Evolutionary conservation across 371 early-diverging fungal species (phyloP), one percentile per base, ranked within the genome.

Genomic region (Rhizomucor miehei): DNA sequence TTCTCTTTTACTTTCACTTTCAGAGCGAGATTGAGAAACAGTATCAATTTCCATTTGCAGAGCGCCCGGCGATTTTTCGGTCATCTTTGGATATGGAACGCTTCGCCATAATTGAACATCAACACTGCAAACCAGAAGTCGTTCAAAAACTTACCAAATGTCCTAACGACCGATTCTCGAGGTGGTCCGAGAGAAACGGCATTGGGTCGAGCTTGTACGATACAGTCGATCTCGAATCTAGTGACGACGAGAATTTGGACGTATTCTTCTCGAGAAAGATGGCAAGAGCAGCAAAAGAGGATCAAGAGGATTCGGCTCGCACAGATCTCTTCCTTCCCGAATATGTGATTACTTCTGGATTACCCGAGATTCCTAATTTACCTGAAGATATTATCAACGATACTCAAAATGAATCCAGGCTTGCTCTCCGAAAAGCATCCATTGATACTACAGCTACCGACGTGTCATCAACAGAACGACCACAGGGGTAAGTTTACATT

Each of bases 71-170:
- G 0, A 29, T 84, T 12, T 56, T 65, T 11, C 67, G 86, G 23
- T 74, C 73, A 2, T 56, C 79, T 0, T 52, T 76, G 47, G 82
- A 80, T 40, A 84, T 84, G 84, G 75, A 75, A 36, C 71, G 80
- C 8, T 80, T 81, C 21, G 57, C 68, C 2, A 67, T 75, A 50
- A 68, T 84, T 34, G 77, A 84, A 14, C 75, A 72, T 45, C 54
- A 67, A 1, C 84, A 84, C 38, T 62, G 73, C 48, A 64, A 66
- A 10, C 67, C 69, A 3, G 67, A 68, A 20, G 51, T 57, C 2
- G 55, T 62, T 12, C 69, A 63, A 21, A 69, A 67, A 40, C 37
- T 74, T 6, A 45, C 72, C 3, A 60, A 69, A 10, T 66, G 67
- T 29, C 59, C 70, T 0, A 49, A 52, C 20, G 71, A 78, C 2